Evolutionary conservation across 228 moss, liverwort and hornwort species (phyloP), one percentile per base, ranked within the genome.

Genomic region (Sphagnum magellanicum): DNA sequence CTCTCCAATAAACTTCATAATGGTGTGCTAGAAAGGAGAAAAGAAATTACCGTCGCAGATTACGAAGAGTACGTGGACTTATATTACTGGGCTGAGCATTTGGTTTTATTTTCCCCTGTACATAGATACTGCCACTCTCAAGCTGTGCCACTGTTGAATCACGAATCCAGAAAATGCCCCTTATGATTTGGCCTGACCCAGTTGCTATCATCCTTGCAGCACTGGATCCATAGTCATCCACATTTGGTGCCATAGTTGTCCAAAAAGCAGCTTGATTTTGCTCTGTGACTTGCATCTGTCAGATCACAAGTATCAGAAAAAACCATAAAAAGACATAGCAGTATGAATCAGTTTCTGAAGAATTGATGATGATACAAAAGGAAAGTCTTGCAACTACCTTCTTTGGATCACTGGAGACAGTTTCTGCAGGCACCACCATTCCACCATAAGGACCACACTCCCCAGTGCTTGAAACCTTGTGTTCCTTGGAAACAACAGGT

Each of bases 171-270:
- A 98, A 91, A 17, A 93, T 93, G 0, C 91, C 83, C 59, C 85
- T 78, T 47, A 98, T 98, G 10, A 93, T 68, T 0, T 98, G 97
- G 5, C 97, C 93, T 7, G 91, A 90, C 49, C 93, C 93, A 0
- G 67, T 74, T 4, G 93, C 97, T 68, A 98, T 93, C 0, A 83
- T 88, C 70, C 84, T 81, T 0, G 97, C 85, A 49, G 88, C 77
- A 67, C 55, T 82, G 16, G 90, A 90, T 13, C 91, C 87, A 49
- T 92, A 98, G n/a, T 98, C 93, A 46, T 90, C 89, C 60, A 98
- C 93, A 62, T 93, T 93, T 15, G 97, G 90, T 51, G 93, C 93
- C 67, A 98, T 76, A 4, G 97, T 93, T 10, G 91, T 93, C 93
- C 93, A 98, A 17, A 93, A 98, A 9, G 72, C 89, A 11, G 84